These are phyloP conservation scores for Candida schatavii DNA, from an alignment of 805 yeast genomes.

Conservation along the genomic window DNA sequence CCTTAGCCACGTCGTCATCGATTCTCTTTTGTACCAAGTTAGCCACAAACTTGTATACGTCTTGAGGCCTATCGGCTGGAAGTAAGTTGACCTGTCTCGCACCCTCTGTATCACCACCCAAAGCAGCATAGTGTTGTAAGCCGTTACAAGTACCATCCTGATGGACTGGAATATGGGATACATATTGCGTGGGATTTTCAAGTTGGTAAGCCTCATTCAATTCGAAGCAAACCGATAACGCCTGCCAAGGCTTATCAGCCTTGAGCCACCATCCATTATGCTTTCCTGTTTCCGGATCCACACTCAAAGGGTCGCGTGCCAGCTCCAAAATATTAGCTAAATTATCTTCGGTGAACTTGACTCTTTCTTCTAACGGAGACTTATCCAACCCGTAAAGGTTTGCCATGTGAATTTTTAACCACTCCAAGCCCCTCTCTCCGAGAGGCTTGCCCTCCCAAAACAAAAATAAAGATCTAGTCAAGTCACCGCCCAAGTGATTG, in stretches of 20 bases:
- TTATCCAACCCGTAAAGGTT: constrained; percentile 76
- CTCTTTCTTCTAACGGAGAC: constrained; percentile 63
- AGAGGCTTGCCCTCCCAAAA: constrained; percentile 76
- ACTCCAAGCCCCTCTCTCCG: constrained; percentile 61
- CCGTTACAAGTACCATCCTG: constrained; percentile 90
- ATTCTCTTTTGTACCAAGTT: constrained; percentile 56
- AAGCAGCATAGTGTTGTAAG: constrained; percentile 81
- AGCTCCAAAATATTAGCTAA: constrained; percentile 52
- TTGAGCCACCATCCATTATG: constrained; percentile 57
- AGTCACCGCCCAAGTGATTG: constrained; percentile 77
- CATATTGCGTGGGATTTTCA: constrained; percentile 60
- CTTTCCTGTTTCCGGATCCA: constrained; percentile 26
- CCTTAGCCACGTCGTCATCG: constrained; percentile 50
- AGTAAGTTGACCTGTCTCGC: constrained; percentile 74
- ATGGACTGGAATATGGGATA: constrained; percentile 76
- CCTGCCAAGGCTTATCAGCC: constrained; percentile 87
- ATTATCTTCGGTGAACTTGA: constrained; percentile 55
- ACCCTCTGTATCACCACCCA: constrained; percentile 83
- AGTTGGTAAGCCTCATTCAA: constrained; percentile 57
- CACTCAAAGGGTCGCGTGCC: constrained; percentile 56
- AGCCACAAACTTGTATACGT: constrained; percentile 73
- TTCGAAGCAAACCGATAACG: constrained; percentile 67
- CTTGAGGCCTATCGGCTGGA: constrained; percentile 72
- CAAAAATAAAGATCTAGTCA: constrained; percentile 65
- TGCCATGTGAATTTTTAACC: constrained; percentile 76